Percentiles rank a stretch among this genome's conserved stretches.
Conservation (phyloP, 1,284 basidiomycete genomes). For the Takashimella tepidaria region DNA sequence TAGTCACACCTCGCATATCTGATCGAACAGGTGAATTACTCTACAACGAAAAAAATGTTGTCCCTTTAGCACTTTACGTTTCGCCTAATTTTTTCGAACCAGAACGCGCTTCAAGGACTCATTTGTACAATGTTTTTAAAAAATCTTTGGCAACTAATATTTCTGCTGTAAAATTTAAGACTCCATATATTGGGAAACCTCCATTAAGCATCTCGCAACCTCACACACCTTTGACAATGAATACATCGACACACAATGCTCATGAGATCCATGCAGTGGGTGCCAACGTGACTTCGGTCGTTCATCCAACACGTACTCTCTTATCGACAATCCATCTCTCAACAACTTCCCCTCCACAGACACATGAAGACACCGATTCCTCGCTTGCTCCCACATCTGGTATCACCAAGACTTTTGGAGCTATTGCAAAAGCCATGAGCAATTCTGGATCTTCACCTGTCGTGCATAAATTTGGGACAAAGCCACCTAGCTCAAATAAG, state of each 20-base stretch:
- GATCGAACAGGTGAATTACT: slow-evolving; percentile 52
- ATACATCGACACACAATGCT: too few relatives aligned
- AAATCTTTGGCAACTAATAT: slow-evolving; percentile 21
- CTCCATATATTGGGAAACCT: slow-evolving; percentile 19
- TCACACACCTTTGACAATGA: too few relatives aligned
- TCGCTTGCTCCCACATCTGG: background rate
- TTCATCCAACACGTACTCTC: background rate
- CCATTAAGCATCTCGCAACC: slow-evolving; percentile 3
- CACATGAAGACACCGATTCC: background rate
- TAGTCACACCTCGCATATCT: slow-evolving; percentile 57
- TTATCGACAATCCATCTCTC: background rate
- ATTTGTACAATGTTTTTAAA: slow-evolving; percentile 23
- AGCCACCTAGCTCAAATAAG: slow-evolving; percentile 5
- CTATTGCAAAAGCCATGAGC: slow-evolving; percentile 9
- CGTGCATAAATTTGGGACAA: slow-evolving; percentile 16
- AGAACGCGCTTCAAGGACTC: slow-evolving; percentile 14
- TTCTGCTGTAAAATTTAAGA: slow-evolving; percentile 17
- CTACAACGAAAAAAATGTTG: slow-evolving; percentile 56
- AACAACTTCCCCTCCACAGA: background rate
- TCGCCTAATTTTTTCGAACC: slow-evolving; percentile 20
- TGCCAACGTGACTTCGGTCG: too few relatives aligned
- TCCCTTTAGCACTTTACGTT: slow-evolving; percentile 19
- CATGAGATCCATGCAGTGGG: too few relatives aligned
- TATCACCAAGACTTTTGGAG: slow-evolving; percentile 4
- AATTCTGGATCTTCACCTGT: background rate